Percentiles rank a stretch among this genome's conserved stretches.
Evolutionary conservation across 345 rosid species (phyloP).

Genomic region (Euclidium syriacum): DNA sequence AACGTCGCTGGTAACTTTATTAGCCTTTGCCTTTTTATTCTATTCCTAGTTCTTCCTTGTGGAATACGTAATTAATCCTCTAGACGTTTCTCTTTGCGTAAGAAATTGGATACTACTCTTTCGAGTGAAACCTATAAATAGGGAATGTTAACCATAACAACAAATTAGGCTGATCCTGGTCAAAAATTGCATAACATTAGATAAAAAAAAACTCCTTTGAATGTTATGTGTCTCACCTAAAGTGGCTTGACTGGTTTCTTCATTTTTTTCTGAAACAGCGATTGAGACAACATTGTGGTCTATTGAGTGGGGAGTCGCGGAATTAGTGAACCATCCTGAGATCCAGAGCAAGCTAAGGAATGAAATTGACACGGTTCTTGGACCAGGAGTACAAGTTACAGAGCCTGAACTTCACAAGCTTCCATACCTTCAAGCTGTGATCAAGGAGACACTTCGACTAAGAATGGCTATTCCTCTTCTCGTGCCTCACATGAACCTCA

Average conservation of each 20-base stretch:
- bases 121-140: not conserved
- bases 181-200: not conserved
- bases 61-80: constrained; percentile 8
- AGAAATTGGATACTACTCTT: not conserved
- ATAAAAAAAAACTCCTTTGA: too few species aligned
- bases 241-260: not conserved
- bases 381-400: constrained; percentile 63
- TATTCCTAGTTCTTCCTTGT: constrained; percentile 8
- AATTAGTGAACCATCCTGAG: constrained; percentile 85
- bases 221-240: not conserved
- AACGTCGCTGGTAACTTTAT: constrained; percentile 72
- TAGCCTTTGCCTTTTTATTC: not conserved
- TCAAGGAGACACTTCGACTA: constrained; percentile 86
- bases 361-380: constrained; percentile 74
- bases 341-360: constrained; percentile 69
- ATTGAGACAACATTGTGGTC: constrained; percentile 98
- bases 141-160: not conserved
- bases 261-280: constrained; percentile 42
- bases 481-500: constrained; percentile 97
- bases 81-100: constrained; percentile 15
- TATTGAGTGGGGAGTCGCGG: constrained; percentile 93
- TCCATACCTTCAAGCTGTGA: constrained; percentile 89
- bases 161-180: not conserved
- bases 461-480: constrained; percentile 97
- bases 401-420: constrained; percentile 80